Percentiles rank a stretch among this genome's conserved stretches.
Conservation (phyloP, 805 yeast genomes). For the Vanderwaltozyma polyspora region DNA sequence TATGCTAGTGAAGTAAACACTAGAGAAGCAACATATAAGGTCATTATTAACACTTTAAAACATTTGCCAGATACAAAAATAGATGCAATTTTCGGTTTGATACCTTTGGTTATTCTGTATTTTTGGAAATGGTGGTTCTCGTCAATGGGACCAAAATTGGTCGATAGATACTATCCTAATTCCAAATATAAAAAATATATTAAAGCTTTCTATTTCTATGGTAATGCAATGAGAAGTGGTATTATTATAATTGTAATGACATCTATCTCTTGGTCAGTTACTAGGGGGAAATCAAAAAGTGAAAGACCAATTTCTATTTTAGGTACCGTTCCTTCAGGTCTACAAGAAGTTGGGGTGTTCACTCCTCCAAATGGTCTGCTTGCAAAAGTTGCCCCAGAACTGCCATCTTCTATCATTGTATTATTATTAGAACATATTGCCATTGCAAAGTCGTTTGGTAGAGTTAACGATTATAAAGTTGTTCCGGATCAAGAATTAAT, state of each 20-base stretch:
- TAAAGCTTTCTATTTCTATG: constrained; percentile 48
- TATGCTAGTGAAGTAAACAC: constrained; percentile 56
- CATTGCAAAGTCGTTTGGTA: constrained; percentile 85
- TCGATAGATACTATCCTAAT: constrained; percentile 37
- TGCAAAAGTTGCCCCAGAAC: constrained; percentile 53
- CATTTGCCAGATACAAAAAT: constrained; percentile 54
- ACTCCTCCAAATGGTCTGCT: constrained; percentile 49
- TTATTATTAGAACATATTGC: constrained; percentile 86
- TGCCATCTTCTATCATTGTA: constrained; percentile 79
- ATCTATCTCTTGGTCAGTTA: constrained; percentile 67
- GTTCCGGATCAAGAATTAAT: constrained; percentile 88
- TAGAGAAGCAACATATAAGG: constrained; percentile 56
- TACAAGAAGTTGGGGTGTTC: constrained; percentile 66
- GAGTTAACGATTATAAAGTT: constrained; percentile 82
- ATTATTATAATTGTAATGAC: constrained; percentile 74
- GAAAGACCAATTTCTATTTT: constrained; percentile 40
- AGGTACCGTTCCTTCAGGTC: constrained; percentile 76
- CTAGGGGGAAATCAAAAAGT: constrained; percentile 37
- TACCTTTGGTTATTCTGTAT: constrained; percentile 61
- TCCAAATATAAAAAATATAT: constrained; percentile 3
- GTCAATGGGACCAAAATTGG: constrained; percentile 41
- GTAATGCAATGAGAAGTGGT: constrained; percentile 70
- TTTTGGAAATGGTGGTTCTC: constrained; percentile 57
- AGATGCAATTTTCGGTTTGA: constrained; percentile 86
- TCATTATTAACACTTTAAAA: constrained; percentile 61